Evolutionary conservation across 352 stramenopile genomes (phyloP).

Genomic region (Globisporangium nagaii): DNA sequence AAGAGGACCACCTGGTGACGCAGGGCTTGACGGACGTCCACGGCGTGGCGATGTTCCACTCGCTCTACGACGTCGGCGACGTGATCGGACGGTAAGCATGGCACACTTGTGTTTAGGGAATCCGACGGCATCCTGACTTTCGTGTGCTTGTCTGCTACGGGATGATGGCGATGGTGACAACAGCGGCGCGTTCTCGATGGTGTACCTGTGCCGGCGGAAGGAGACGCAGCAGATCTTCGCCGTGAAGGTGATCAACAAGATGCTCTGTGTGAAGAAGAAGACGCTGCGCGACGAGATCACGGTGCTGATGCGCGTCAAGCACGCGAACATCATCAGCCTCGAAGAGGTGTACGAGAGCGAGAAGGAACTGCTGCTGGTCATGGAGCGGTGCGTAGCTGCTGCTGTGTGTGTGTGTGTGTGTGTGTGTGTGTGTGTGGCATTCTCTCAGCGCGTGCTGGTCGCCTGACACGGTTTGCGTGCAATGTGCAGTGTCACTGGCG

Average conservation of each 20-base stretch:
- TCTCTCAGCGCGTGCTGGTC: too few relatives aligned
- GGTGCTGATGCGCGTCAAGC: constrained; percentile 78
- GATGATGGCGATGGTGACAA: too few relatives aligned
- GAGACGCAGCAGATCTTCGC: constrained; percentile 77
- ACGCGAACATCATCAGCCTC: constrained; percentile 85
- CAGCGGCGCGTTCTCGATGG: constrained; percentile 75
- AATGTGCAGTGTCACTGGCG: constrained; percentile 66
- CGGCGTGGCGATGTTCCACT: constrained; percentile 82
- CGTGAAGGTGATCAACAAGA: constrained; percentile 88
- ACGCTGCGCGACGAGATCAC: constrained; percentile 84
- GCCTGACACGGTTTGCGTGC: too few relatives aligned
- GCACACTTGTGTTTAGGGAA: neutral
- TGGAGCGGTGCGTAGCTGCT: constrained; percentile 57
- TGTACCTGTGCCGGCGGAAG: constrained; percentile 81
- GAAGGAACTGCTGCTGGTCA: constrained; percentile 82
- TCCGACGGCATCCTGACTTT: neutral
- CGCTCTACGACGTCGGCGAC: constrained; percentile 84
- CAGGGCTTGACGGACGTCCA: constrained; percentile 81
- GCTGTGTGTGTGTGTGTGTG: neutral
- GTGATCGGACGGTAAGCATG: constrained; percentile 61
- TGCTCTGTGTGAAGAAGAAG: constrained; percentile 83
- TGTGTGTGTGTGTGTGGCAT: too few relatives aligned
- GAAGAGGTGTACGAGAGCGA: constrained; percentile 85
- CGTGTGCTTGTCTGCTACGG: neutral
- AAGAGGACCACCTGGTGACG: constrained; percentile 79